Evolutionary conservation across 2,329 filamentous ascomycete genomes (phyloP), one percentile per base, ranked within the genome.

Genomic region (Penicillium hesseltinei): DNA sequence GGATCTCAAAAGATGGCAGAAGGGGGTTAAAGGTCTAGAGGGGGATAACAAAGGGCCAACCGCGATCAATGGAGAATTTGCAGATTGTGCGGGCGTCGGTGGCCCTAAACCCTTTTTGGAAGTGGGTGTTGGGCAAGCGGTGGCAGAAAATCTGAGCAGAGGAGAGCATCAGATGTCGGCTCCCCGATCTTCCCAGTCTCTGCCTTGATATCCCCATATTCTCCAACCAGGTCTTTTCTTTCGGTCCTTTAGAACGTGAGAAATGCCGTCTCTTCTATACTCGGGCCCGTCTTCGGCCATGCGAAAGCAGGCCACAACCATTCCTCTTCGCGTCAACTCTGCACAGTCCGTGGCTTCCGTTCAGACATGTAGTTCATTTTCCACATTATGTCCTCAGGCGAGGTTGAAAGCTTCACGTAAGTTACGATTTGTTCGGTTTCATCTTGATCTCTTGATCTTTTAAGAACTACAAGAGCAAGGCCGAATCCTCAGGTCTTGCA

Each of bases 221-320:
- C 52, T 50, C 43, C 58, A 46, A 48, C 55, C 57, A 39, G 55
- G 51, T 51, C 19, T 45, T 42, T 40, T 51, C 27, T 50, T 53
- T 44, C 36, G 47, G 51, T 33, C 44, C 44, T 55, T 47, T 55
- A 52, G 59, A 61, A 51, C 39, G 31, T 58, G 40, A 49, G 57
- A 58, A 47, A 73, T 73, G 71, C 68, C 70, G 42, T 71, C 69
- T 60, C 51, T 72, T 49, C 59, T 72, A 48, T 61, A 66, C 53
- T 70, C 68, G 48, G 63, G 68, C 51, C 64, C 72, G 61, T 64
- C 69, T 53, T 66, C 73, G 54, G 67, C 69, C 47, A 64, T 72
- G 65, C 73, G 72, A 65, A 74, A 66, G 58, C 73, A 74, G 65
- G 69, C 65, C 50, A 68, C 69, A 33, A 56, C 61, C 35, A 60